Conservation (phyloP, 352 stramenopile species). For the Phytopythium kandeliae region DNA sequence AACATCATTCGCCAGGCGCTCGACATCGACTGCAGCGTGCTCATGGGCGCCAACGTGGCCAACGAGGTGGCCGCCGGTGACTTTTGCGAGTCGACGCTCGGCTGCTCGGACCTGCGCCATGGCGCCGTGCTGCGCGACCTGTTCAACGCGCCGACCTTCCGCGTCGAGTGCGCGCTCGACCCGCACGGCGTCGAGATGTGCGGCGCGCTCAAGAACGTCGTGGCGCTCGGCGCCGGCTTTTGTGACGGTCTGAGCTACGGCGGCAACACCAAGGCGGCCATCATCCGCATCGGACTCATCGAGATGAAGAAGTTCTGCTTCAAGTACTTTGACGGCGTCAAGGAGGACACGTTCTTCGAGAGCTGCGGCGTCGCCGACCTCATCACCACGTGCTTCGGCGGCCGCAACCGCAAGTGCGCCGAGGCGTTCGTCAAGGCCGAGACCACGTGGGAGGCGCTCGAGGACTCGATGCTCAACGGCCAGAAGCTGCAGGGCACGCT, state of each 20-base stretch:
- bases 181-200: slow-evolving; percentile 94
- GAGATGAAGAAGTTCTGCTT: slow-evolving; percentile 95
- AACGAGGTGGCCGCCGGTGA: slow-evolving; percentile 94
- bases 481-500: slow-evolving; percentile 97
- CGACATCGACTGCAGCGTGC: slow-evolving; percentile 85
- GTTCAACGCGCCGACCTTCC: slow-evolving; percentile 87
- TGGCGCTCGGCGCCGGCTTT: slow-evolving; percentile 96
- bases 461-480: slow-evolving; percentile 93
- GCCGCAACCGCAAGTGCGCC: slow-evolving; percentile 95
- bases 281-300: slow-evolving; percentile 92
- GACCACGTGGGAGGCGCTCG: slow-evolving; percentile 88
- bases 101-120: slow-evolving; percentile 70
- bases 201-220: slow-evolving; percentile 97
- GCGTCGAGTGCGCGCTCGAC: slow-evolving; percentile 92
- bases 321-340: slow-evolving; percentile 92
- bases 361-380: slow-evolving; percentile 96
- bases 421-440: slow-evolving; percentile 89
- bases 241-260: slow-evolving; percentile 93
- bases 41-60: slow-evolving; percentile 98
- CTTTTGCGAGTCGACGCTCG: slow-evolving; percentile 97
- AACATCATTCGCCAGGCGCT: slow-evolving; percentile 86
- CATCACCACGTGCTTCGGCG: slow-evolving; percentile 98
- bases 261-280: slow-evolving; percentile 97
- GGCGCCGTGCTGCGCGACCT: slow-evolving; percentile 64
- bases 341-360: slow-evolving; percentile 94